Evolutionary conservation across 176 grass and related monocot species (phyloP).

Genomic region (Carex cristatella): DNA sequence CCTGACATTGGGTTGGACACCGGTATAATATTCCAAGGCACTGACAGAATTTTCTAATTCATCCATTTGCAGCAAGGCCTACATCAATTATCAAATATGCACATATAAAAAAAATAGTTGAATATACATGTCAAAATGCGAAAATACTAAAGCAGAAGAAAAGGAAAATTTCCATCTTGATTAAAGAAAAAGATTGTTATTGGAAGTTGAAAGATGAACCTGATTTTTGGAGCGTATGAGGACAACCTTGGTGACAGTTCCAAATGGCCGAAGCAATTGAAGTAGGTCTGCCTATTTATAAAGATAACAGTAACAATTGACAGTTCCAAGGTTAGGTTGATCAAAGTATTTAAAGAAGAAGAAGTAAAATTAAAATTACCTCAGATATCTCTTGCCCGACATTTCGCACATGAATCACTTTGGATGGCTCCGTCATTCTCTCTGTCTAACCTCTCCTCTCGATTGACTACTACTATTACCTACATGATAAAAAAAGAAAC

Average conservation of each 20-base stretch:
- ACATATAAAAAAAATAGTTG: not conserved
- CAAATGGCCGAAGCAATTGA: constrained; percentile 89
- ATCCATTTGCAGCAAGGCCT: constrained; percentile 97
- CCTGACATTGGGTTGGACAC: constrained; percentile 85
- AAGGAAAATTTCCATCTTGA: not conserved
- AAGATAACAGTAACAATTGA: constrained; percentile 3
- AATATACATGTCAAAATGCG: not conserved
- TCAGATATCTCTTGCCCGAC: constrained; percentile 90
- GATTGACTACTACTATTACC: not conserved
- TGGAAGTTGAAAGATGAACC: constrained; percentile 28
- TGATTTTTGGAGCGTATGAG: constrained; percentile 95
- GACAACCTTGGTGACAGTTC: constrained; percentile 60
- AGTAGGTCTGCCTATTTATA: constrained; percentile 62
- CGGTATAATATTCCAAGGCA: constrained; percentile 80
- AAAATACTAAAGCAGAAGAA: not conserved
- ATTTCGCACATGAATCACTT: constrained; percentile 96
- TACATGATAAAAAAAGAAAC: not conserved
- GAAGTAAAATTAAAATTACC: constrained; percentile 26
- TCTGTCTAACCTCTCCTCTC: not conserved
- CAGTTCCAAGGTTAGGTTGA: not conserved
- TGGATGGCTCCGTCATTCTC: constrained; percentile 90
- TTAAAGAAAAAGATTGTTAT: not conserved
- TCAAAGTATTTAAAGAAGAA: not conserved
- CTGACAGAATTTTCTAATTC: constrained; percentile 61
- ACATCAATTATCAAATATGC: not conserved